Evolutionary conservation across 192 early-diverging fungal genomes (phyloP), one percentile per base, ranked within the genome.

Genomic region (Coemansia biformis): DNA sequence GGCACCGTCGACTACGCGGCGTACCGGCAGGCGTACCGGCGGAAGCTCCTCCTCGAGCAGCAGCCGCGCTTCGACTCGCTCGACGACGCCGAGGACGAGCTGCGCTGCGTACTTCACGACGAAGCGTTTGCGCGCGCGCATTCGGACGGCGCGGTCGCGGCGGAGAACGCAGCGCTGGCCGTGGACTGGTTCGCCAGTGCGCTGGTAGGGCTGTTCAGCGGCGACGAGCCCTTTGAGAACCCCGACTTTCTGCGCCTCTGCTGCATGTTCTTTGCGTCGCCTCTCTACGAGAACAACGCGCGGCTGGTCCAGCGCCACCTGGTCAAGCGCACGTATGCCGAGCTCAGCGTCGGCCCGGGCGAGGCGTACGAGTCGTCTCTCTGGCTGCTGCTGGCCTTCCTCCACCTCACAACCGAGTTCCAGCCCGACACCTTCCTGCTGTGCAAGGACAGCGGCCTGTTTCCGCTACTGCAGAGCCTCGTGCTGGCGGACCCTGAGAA

Each of bases 261-360:
- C 49, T 72, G 69, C 46, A 59, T 72, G 69, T 72, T 72, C 45
- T 72, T 72, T 35, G 69, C 69, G 15, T 64, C 69, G 15, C 69
- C 69, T 19, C 46, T 72, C 17, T 72, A 65, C 57, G 69, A 72
- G 49, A 64, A 72, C 57, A 72, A 72, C 50, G 32, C 53, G 8
- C 47, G 69, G n/a, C 37, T 72, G 48, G 69, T 72, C 9, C 69
- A 72, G 42, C 55, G 69, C 15, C 69, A 72, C 42, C 15, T 72
- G 52, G 69, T 64, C 18, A 72, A 72, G 50, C 61, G 69, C 18
- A 44, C 57, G 8, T 72, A 72, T 32, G 61, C 69, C 7, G 69
- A 72, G 49, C 62, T 72, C 33, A 65, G 39, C 46, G 42, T 48
- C 1, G 28, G 22, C 13, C 41, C 59, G 3, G 46, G 18, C n/a